phyloP scores from a whole-genome alignment of 345 rosid genomes.

The Isatis tinctoria region DNA sequence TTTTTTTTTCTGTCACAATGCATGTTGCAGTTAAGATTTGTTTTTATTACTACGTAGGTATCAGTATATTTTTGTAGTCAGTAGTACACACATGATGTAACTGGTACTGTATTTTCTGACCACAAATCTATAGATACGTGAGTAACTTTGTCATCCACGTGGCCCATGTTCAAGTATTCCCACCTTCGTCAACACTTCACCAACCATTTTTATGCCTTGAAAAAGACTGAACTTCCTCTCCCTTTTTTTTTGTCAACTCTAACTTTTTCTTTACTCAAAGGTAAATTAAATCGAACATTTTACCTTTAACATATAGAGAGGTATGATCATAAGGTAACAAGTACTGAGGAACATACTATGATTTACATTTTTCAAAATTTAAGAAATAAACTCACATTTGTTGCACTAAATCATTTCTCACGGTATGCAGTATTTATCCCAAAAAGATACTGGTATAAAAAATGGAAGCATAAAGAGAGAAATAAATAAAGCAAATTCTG shows the following conservation, averaged over 20 bases:
- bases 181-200: conserved; percentile 34
- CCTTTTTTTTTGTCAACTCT: background rate
- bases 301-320: background rate
- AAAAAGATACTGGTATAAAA: background rate
- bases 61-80: background rate
- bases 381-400: no score
- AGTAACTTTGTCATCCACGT: conserved; percentile 4
- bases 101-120: background rate
- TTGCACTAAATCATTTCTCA: background rate
- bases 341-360: background rate
- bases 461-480: conserved; percentile 14
- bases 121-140: conserved; percentile 17
- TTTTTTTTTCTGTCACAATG: no score
- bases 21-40: background rate
- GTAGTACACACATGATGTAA: background rate
- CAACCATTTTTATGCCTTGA: conserved; percentile 20
- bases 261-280: background rate
- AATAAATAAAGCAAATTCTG: background rate
- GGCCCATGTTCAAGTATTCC: conserved; percentile 30
- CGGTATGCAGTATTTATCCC: background rate
- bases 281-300: background rate
- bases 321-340: background rate
- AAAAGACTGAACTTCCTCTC: background rate
- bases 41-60: background rate
- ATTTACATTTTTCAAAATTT: background rate